Percentiles rank a stretch among this genome's conserved stretches.
Conservation (phyloP, 139 green algal genomes). For the Marvania coccoides region DNA sequence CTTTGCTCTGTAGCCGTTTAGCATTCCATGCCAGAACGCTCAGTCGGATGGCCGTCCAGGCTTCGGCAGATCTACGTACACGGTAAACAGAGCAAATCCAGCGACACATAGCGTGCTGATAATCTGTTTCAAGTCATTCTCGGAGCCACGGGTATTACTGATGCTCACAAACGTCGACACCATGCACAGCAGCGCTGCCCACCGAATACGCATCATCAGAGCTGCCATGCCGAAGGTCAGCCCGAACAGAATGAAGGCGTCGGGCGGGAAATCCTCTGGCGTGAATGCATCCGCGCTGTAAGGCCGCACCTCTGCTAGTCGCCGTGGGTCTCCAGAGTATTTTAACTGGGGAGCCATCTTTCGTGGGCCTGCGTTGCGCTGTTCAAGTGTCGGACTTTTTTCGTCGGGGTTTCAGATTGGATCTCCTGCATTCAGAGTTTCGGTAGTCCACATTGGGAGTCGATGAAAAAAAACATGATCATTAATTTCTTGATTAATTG, state of each 20-base stretch:
- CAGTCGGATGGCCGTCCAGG: too few relatives aligned
- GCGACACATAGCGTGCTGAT: neutral
- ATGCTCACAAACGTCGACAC: neutral
- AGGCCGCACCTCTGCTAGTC: neutral
- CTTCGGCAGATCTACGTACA: neutral
- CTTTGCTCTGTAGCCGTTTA: too few relatives aligned
- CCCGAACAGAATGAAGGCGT: neutral
- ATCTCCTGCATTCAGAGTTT: too few relatives aligned
- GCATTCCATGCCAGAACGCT: too few relatives aligned
- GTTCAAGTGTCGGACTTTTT: too few relatives aligned
- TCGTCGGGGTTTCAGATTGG: too few relatives aligned
- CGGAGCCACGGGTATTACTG: neutral
- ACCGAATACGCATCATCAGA: neutral
- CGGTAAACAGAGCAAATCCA: neutral
- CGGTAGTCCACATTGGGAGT: too few relatives aligned
- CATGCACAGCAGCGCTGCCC: neutral
- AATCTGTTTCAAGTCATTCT: neutral
- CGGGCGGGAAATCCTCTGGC: neutral
- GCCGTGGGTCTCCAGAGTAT: neutral
- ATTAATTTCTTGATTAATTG: too few relatives aligned
- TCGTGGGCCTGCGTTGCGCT: too few relatives aligned
- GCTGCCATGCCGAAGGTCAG: neutral
- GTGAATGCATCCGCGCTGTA: neutral
- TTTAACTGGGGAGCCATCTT: neutral
- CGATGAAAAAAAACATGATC: too few relatives aligned